These are phyloP conservation scores for Arabidopsis lyrata DNA, from an alignment of 441 rosid genomes.

Conservation along the genomic window DNA sequence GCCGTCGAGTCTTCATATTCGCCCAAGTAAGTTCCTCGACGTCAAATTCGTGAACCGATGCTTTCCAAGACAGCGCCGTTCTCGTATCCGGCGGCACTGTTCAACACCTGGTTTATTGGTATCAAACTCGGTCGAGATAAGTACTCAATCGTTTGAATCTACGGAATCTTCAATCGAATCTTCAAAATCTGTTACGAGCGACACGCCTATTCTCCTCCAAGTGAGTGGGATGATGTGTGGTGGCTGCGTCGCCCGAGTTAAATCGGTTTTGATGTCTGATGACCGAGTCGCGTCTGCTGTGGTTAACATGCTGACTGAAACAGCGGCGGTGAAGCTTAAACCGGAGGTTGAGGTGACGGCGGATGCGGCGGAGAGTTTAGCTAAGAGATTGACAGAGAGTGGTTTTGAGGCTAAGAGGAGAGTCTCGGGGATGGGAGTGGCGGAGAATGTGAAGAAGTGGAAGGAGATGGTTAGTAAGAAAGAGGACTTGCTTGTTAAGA, in stretches of 20 bases:
- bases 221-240: slow-evolving; percentile 97
- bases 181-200: slow-evolving; percentile 35
- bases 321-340: slow-evolving; percentile 79
- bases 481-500: slow-evolving; percentile 73
- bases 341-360: slow-evolving; percentile 46
- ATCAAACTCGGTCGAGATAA: slow-evolving; percentile 61
- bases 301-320: slow-evolving; percentile 92
- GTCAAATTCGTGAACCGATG: slow-evolving; percentile 40
- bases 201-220: slow-evolving; percentile 68
- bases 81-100: slow-evolving; percentile 33
- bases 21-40: slow-evolving; percentile 28
- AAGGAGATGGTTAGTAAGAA: slow-evolving; percentile 72
- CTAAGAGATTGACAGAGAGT: slow-evolving; percentile 74
- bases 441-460: slow-evolving; percentile 84
- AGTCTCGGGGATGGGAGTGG: slow-evolving; percentile 66
- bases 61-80: slow-evolving; percentile 42
- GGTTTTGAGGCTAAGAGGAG: slow-evolving; percentile 88
- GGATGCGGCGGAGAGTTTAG: slow-evolving; percentile 66
- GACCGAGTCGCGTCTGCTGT: slow-evolving; percentile 81
- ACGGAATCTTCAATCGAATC: slow-evolving; percentile 36
- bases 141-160: slow-evolving; percentile 46
- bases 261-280: slow-evolving; percentile 73
- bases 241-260: slow-evolving; percentile 86
- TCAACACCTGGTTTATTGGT: slow-evolving; percentile 43
- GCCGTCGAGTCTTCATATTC: slow-evolving; percentile 41